Evolutionary conservation across 2,329 filamentous ascomycete species (phyloP).

Genomic region (Arthrinium phaeospermum): DNA sequence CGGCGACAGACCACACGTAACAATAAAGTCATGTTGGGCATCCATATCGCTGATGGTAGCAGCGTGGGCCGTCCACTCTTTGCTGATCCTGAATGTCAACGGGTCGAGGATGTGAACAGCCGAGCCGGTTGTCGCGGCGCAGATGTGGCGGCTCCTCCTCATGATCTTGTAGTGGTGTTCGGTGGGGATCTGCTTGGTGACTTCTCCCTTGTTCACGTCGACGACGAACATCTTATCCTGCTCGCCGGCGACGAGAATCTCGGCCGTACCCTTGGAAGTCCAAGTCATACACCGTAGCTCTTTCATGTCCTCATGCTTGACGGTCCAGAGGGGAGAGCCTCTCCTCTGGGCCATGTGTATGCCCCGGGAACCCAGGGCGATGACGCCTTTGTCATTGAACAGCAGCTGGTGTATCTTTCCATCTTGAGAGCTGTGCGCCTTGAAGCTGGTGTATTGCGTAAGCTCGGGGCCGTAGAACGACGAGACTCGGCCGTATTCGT

Average conservation of each 20-base stretch:
- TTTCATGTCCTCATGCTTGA: slow-evolving; percentile 78
- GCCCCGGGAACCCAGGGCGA: slow-evolving; percentile 82
- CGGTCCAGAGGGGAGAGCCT: slow-evolving; percentile 87
- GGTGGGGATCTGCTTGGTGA: slow-evolving; percentile 74
- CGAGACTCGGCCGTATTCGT: slow-evolving; percentile 83
- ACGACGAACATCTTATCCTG: slow-evolving; percentile 86
- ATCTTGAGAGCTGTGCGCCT: slow-evolving; percentile 74
- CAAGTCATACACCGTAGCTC: slow-evolving; percentile 96
- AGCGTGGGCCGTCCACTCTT: slow-evolving; percentile 89
- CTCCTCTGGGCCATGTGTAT: slow-evolving; percentile 88
- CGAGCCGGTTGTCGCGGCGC: slow-evolving; percentile 84
- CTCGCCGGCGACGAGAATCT: slow-evolving; percentile 85
- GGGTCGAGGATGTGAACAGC: slow-evolving; percentile 87
- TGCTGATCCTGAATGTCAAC: slow-evolving; percentile 76
- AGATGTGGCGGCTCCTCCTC: slow-evolving; percentile 89
- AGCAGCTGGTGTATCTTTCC: slow-evolving; percentile 86
- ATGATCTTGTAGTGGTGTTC: slow-evolving; percentile 86
- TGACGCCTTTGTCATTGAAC: slow-evolving; percentile 87
- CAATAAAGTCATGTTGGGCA: slow-evolving; percentile 90
- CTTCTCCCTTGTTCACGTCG: slow-evolving; percentile 71
- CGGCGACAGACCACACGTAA: slow-evolving; percentile 92
- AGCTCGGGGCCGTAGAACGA: slow-evolving; percentile 89
- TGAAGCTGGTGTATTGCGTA: slow-evolving; percentile 88
- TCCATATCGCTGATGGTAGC: slow-evolving; percentile 96
- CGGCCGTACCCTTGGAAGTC: slow-evolving; percentile 80